Conservation (phyloP, 2,329 filamentous ascomycete genomes). For the Pleomassaria siparia region DNA sequence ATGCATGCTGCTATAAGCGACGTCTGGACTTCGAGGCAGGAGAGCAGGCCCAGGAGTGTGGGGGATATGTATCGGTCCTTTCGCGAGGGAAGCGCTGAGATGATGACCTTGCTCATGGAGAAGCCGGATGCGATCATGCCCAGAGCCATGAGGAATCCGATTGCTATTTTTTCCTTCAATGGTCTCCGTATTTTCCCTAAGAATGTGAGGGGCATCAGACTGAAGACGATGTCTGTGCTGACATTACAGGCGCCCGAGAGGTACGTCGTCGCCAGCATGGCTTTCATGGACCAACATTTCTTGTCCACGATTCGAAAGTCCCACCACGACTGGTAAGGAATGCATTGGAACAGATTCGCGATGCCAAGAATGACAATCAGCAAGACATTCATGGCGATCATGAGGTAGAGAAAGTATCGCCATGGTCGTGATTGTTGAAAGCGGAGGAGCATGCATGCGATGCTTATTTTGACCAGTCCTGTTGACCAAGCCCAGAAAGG, state of each 20-base stretch:
- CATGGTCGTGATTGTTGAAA: constrained; percentile 12
- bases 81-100: background rate
- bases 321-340: constrained; percentile 11
- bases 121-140: constrained; percentile 14
- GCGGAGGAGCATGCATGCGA: constrained; percentile 17
- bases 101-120: constrained; percentile 8
- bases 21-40: constrained; percentile 12
- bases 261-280: constrained; percentile 4
- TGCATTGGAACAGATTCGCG: constrained; percentile 13
- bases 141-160: constrained; percentile 14
- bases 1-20: constrained; percentile 16
- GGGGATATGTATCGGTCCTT: constrained; percentile 1
- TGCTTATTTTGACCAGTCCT: constrained; percentile 18
- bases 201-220: constrained; percentile 18
- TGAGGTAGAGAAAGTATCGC: constrained; percentile 10
- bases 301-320: constrained; percentile 6
- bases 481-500: constrained; percentile 20
- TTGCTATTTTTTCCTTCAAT: constrained; percentile 11
- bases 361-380: constrained; percentile 12
- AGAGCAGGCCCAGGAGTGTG: constrained; percentile 9
- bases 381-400: constrained; percentile 16
- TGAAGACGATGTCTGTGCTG: constrained; percentile 14
- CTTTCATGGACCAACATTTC: constrained; percentile 12
- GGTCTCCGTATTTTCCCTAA: constrained; percentile 16
- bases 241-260: constrained; percentile 8